Conservation (phyloP, 2,329 filamentous ascomycete genomes). For the Colletotrichum falcatum region DNA sequence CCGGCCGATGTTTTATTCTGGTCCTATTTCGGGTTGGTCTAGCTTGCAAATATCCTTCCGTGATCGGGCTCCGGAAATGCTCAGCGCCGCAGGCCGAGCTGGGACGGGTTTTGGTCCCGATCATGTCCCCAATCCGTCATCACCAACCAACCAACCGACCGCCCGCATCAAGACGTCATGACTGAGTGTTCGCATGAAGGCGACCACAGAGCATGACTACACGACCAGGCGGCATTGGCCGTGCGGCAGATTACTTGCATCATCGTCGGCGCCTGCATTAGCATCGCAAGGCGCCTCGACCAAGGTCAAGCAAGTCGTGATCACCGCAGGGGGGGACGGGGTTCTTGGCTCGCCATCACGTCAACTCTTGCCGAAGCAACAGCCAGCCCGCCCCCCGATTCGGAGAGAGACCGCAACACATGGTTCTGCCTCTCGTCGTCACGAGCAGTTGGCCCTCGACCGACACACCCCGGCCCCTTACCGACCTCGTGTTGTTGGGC, state of each 20-base stretch:
- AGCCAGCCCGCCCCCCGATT: too few relatives aligned
- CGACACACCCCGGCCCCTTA: too few relatives aligned
- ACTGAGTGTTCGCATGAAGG: not conserved
- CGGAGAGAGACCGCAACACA: too few relatives aligned
- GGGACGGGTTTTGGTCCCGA: not conserved
- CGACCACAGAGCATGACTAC: not conserved
- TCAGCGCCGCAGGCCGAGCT: too few relatives aligned
- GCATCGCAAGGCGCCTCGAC: not conserved
- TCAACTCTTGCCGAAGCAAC: conserved; percentile 2
- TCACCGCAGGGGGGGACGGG: conserved; percentile 3
- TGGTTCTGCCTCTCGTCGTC: too few relatives aligned
- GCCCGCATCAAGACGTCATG: not conserved
- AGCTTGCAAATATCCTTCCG: not conserved
- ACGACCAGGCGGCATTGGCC: not conserved
- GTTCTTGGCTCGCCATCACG: not conserved
- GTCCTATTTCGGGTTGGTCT: not conserved
- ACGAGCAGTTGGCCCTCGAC: not conserved
- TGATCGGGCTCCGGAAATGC: not conserved
- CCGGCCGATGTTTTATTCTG: not conserved
- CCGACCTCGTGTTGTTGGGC: not conserved
- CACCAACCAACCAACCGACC: too few relatives aligned
- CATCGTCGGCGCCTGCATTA: not conserved
- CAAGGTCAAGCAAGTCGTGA: not conserved
- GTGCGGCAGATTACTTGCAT: not conserved
- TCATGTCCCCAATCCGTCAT: too few relatives aligned